Evolutionary conservation across 371 early-diverging fungal species (phyloP), one percentile per base, ranked within the genome.

Genomic region (Mortierella polycephala): DNA sequence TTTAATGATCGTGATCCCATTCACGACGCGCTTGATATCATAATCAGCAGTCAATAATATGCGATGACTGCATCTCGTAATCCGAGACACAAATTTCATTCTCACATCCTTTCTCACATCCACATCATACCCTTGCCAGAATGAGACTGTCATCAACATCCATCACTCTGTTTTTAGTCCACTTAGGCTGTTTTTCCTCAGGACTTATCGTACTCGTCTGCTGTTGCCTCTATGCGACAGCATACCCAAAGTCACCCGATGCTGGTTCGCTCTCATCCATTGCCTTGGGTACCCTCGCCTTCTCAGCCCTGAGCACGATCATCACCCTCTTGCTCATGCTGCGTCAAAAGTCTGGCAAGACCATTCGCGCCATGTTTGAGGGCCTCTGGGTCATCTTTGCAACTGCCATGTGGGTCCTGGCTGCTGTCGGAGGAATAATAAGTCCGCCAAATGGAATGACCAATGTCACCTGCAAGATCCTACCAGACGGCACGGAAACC

Each of bases 71-170:
- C 49, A 50, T 42, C 18, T 57, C 45, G 2, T 52, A 40, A 60
- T 21, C 23, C 1, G 30, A 30, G 4, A n/a, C 4, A 10, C 18
- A n/a, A 20, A 40, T 54, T 5, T 20, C 49, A 4, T 61, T 42
- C 40, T 37, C 18, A 14, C 44, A 54, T 61, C 20, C 51, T 2
- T 57, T 23, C 13, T 11, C 5, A 10, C 20, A 16, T 41, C 30
- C 30, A 40, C 13, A 23, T 14, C 10, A 30, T 45, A 30, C 39
- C 1, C 46, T 23, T 16, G 13, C 49, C 57, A 30, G 30, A 39
- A 67, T 72, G 73, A 58, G 51, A n/a, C 62, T 72, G 46, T 40
- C 66, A 40, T 67, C 73, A 23, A 67, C 73, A 16, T 72, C 73
- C 62, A 72, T 72, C 57, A 62, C 73, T 13, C 63, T 72, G 21